A percentile compares a stretch with the other conserved stretches of the same genome.
Conservation (phyloP, 306 rosid genomes). For the Ochetophila trinervis region DNA sequence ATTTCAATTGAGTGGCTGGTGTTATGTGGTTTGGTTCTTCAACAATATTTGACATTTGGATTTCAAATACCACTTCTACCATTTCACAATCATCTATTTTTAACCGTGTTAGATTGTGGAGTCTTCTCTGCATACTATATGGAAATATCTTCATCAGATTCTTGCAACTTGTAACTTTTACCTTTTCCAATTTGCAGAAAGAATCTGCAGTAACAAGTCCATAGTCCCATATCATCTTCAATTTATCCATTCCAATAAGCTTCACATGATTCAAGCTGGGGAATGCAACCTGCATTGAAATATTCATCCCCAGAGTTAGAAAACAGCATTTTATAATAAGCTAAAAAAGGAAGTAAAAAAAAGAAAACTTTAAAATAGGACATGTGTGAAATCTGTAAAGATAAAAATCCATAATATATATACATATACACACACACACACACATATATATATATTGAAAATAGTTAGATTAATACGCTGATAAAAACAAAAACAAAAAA, state of each 20-base stretch:
- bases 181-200: neutral
- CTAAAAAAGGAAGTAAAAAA: neutral
- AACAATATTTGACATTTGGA: neutral
- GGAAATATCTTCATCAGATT: neutral
- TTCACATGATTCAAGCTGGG: neutral
- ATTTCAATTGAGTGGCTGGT: neutral
- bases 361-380: neutral
- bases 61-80: slow-evolving; percentile 3
- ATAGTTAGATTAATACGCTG: too few species aligned
- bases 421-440: too few species aligned
- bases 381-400: too few species aligned
- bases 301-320: neutral
- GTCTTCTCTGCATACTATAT: neutral
- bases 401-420: too few species aligned
- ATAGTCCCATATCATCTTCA: slow-evolving; percentile 12
- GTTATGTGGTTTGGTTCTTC: neutral
- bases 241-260: neutral
- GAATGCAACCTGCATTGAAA: slow-evolving; percentile 6
- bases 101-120: neutral
- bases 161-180: neutral
- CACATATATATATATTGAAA: too few species aligned
- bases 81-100: neutral
- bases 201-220: neutral
- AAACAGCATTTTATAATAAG: neutral
- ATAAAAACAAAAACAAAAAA: too few species aligned